Evolutionary conservation across 2,329 filamentous ascomycete species (phyloP).

Genomic region (Hypoxylon sp.): DNA sequence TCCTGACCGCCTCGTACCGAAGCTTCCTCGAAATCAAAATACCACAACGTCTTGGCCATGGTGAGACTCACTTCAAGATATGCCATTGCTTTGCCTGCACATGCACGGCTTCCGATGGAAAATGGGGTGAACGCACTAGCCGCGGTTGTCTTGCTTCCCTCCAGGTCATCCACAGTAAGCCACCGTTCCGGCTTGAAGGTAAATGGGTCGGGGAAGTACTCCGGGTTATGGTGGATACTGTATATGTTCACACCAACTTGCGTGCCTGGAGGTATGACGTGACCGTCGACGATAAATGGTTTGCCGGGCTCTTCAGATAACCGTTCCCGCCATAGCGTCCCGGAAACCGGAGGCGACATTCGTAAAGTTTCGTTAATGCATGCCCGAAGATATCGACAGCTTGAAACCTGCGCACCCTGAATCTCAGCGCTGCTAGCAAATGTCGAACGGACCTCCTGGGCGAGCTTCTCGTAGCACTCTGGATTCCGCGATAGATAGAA

Average conservation of each 20-base stretch:
- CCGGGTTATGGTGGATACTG: not conserved
- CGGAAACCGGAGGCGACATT: conserved; percentile 34
- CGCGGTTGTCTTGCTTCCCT: not conserved
- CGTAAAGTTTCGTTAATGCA: conserved; percentile 42
- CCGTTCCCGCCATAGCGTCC: conserved; percentile 27
- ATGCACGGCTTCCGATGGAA: conserved; percentile 5
- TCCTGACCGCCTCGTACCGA: not conserved
- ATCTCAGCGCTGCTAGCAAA: conserved; percentile 31
- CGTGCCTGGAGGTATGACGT: conserved; percentile 12
- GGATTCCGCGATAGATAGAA: conserved; percentile 46
- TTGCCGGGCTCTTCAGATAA: not conserved
- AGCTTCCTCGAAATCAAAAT: conserved; percentile 5
- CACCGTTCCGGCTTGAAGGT: conserved; percentile 30
- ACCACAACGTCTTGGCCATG: conserved; percentile 11
- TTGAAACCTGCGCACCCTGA: conserved; percentile 5
- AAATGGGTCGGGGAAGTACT: conserved; percentile 30
- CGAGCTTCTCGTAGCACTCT: conserved; percentile 29
- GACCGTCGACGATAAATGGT: conserved; percentile 13
- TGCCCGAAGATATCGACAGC: conserved; percentile 36
- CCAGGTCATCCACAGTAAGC: conserved; percentile 8
- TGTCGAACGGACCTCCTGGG: conserved; percentile 30
- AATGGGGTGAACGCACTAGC: conserved; percentile 8
- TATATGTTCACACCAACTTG: not conserved
- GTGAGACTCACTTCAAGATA: conserved; percentile 14
- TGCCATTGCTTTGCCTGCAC: conserved; percentile 18